A percentile compares a stretch with the other conserved stretches of the same genome.
These are phyloP conservation scores for Aspergillus sp. DNA, from an alignment of 2,329 filamentous ascomycete genomes.

Conservation along the genomic window DNA sequence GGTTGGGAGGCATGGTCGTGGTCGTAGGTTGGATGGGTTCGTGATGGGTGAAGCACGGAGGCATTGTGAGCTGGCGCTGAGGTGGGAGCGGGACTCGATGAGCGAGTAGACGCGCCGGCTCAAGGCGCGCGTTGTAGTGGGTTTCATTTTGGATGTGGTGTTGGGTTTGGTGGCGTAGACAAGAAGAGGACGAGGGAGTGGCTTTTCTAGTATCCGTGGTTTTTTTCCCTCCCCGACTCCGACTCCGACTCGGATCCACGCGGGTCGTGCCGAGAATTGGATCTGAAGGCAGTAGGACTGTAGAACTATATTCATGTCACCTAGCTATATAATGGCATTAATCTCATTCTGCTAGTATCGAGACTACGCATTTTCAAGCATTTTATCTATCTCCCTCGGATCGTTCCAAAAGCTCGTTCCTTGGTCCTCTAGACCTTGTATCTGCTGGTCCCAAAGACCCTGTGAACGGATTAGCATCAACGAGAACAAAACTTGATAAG, in stretches of 20 bases:
- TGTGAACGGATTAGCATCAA: conserved; percentile 9
- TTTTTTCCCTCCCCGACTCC: neutral
- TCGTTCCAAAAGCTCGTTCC: conserved; percentile 5
- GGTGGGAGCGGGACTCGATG: neutral
- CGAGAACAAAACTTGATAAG: neutral
- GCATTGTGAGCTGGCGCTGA: neutral
- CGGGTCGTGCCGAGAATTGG: conserved; percentile 4
- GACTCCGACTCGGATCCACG: conserved; percentile 1
- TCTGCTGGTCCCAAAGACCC: conserved; percentile 26
- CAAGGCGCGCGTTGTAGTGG: neutral
- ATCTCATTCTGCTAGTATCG: neutral
- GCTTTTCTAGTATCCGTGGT: neutral
- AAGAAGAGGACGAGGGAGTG: neutral
- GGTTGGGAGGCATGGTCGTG: neutral
- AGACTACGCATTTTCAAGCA: neutral
- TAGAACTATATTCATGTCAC: too few species aligned
- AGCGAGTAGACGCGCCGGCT: neutral
- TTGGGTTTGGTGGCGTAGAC: neutral
- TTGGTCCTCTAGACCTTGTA: conserved; percentile 10
- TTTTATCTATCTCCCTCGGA: neutral
- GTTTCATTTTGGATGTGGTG: neutral
- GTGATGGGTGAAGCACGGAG: neutral
- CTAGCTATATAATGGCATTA: too few species aligned
- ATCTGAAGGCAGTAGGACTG: too few species aligned
- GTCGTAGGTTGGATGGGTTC: neutral